Percentiles rank a stretch among this genome's conserved stretches.
Conservation (phyloP, 345 rosid species). For the Nephelium lappaceum region DNA sequence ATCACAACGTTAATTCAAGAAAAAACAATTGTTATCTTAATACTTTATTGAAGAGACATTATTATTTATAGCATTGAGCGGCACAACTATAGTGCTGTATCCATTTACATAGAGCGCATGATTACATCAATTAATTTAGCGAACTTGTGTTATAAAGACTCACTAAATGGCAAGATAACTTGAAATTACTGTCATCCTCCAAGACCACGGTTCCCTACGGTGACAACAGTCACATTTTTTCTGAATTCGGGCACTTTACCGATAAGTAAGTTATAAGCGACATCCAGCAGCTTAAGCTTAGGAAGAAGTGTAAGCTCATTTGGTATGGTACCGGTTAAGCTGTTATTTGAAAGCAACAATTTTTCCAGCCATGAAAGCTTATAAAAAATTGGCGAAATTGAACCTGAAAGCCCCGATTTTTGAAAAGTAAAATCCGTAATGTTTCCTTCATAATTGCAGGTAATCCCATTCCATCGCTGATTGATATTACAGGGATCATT, state of each 20-base stretch:
- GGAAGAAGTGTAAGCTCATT: slow-evolving; percentile 53
- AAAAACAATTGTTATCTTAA: too few relatives aligned
- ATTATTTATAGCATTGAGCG: too few relatives aligned
- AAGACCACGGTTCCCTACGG: slow-evolving; percentile 52
- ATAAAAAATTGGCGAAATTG: slow-evolving; percentile 60
- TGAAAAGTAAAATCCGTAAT: slow-evolving; percentile 49
- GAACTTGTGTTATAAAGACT: too few relatives aligned
- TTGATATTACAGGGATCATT: slow-evolving; percentile 55
- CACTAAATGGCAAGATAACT: too few relatives aligned
- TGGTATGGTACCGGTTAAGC: slow-evolving; percentile 63
- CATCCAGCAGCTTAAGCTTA: slow-evolving; percentile 56
- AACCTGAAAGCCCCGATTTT: slow-evolving; percentile 56
- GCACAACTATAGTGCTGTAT: too few relatives aligned
- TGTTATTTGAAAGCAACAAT: slow-evolving; percentile 53
- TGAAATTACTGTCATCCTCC: slow-evolving; percentile 33
- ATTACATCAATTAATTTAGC: too few relatives aligned
- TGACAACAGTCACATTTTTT: slow-evolving; percentile 35
- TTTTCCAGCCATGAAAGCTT: slow-evolving; percentile 46
- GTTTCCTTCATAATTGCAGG: slow-evolving; percentile 45
- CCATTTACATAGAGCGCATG: too few relatives aligned
- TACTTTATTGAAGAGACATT: too few relatives aligned
- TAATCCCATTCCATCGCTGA: slow-evolving; percentile 58
- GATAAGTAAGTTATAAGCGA: slow-evolving; percentile 55
- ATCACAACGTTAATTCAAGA: too few relatives aligned
- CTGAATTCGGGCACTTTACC: slow-evolving; percentile 59